Base-by-base conservation (phyloP, 441 rosid genomes). In the Arabidopsis lyrata region DNA sequence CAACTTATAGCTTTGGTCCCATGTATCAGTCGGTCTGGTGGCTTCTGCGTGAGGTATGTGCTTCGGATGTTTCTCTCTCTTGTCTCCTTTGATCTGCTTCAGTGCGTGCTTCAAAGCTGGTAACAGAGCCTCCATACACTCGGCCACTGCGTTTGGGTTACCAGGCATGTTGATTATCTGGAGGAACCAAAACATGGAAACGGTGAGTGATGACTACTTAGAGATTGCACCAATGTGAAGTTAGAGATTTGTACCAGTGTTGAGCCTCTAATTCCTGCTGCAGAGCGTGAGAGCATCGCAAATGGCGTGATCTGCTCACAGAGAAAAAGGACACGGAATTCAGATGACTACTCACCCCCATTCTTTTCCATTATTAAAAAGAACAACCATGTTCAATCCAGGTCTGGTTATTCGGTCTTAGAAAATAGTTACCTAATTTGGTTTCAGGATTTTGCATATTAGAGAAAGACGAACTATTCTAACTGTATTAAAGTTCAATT, bases 91-190 rank as follows among this genome's bases (percentile, higher is more conserved):
- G 49, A 86, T 87, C 86, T 95, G 99, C 86, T 86, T 95, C 32
- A 95, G 48, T 0, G 96, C 98, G 29, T 95, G 99, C 81, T 93
- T 95, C 29, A 93, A 94, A 2, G 94, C 90, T 0, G 97, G 97
- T 73, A 95, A 59, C 77, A 95, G 74, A 20, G 99, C 95, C 70
- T 91, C 97, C 97, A 90, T 87, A 82, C 98, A 95, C 81, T 95
- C 99, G 0, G 89, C 95, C 20, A 83, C 96, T 0, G 97, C 98
- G 63, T 95, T 93, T 34, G 99, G 99, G 80, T 95, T 95, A 63
- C 98, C 98, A 3, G 98, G 97, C 99, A 91, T 91, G 83, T 93
- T 93, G 86, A 95, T 93, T 35, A 95, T 93, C 99, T 93, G 83
- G 8, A 22, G 44, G 22, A 64, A 5, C 45, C 63, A 42, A 72